These are phyloP conservation scores for Tricholoma bakamatsutake DNA, from an alignment of 768 basidiomycete species.

Conservation along the genomic window DNA sequence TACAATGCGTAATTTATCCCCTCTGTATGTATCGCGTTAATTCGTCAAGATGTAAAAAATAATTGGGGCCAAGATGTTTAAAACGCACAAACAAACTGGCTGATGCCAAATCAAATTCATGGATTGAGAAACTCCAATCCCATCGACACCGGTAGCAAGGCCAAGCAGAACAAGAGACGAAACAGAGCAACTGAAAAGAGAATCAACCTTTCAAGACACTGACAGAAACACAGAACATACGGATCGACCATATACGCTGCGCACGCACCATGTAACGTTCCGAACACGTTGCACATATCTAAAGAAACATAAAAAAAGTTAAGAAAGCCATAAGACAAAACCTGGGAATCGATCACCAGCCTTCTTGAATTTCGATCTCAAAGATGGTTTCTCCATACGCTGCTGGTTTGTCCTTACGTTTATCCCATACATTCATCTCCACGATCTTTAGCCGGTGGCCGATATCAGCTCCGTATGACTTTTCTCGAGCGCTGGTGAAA, in stretches of 20 bases:
- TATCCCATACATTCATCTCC: conserved; percentile 30
- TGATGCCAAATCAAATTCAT: conserved; percentile 48
- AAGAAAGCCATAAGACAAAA: neutral
- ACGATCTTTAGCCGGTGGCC: conserved; percentile 31
- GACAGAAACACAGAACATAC: conserved; percentile 24
- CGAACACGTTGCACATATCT: conserved; percentile 53
- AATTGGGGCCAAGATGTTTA: conserved; percentile 1
- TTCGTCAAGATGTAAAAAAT: neutral
- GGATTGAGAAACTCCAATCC: conserved; percentile 42
- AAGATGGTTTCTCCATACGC: conserved; percentile 30
- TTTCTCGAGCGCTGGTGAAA: conserved; percentile 30
- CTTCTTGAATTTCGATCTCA: conserved; percentile 33
- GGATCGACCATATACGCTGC: conserved; percentile 50
- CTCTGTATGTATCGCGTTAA: conserved; percentile 22
- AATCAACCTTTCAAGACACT: neutral
- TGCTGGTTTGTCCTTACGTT: conserved; percentile 6
- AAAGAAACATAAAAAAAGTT: neutral
- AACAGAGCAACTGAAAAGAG: conserved; percentile 32
- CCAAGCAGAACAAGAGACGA: conserved; percentile 39
- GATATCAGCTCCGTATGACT: conserved; percentile 31
- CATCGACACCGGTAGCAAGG: conserved; percentile 30
- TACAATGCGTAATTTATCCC: conserved; percentile 34
- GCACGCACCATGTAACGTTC: conserved; percentile 52
- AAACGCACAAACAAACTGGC: conserved; percentile 30
- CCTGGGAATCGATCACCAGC: conserved; percentile 14